Percentiles rank a stretch among this genome's conserved stretches.
These are phyloP conservation scores for Apiospora marii DNA, from an alignment of 2,329 filamentous ascomycete species.

Conservation along the genomic window DNA sequence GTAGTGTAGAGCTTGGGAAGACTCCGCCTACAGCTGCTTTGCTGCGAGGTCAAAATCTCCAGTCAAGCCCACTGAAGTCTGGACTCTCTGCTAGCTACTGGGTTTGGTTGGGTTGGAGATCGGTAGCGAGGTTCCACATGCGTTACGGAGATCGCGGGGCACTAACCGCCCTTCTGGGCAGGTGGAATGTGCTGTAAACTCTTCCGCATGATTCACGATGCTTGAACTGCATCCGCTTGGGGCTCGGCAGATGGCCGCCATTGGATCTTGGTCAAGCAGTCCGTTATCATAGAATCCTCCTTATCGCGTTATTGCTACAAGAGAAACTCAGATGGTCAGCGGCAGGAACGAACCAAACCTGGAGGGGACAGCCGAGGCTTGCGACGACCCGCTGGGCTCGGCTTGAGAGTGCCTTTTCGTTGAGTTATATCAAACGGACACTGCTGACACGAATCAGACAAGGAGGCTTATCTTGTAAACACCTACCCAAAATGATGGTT, in stretches of 20 bases:
- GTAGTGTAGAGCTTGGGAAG: neutral
- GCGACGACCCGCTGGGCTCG: neutral
- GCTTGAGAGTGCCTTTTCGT: neutral
- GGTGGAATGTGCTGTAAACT: neutral
- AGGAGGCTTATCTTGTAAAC: neutral
- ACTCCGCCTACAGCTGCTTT: neutral
- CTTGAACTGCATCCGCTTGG: neutral
- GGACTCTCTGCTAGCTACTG: neutral
- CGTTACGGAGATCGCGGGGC: constrained; percentile 16
- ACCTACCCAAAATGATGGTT: neutral
- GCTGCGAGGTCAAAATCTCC: neutral
- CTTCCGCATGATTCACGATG: constrained; percentile 4
- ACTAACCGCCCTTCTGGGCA: neutral
- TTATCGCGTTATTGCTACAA: neutral
- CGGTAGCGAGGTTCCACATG: constrained; percentile 17
- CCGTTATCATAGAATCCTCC: neutral
- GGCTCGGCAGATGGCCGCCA: neutral
- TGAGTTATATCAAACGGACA: neutral
- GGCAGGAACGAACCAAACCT: neutral
- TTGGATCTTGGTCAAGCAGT: neutral
- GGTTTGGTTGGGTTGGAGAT: neutral
- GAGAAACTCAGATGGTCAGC: neutral
- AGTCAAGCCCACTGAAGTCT: constrained; percentile 2
- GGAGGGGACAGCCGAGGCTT: constrained; percentile 9
- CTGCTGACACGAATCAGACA: neutral